Evolutionary conservation across 1,284 basidiomycete species (phyloP), one percentile per base, ranked within the genome.

Genomic region (Erythrobasidium hasegawianum): DNA sequence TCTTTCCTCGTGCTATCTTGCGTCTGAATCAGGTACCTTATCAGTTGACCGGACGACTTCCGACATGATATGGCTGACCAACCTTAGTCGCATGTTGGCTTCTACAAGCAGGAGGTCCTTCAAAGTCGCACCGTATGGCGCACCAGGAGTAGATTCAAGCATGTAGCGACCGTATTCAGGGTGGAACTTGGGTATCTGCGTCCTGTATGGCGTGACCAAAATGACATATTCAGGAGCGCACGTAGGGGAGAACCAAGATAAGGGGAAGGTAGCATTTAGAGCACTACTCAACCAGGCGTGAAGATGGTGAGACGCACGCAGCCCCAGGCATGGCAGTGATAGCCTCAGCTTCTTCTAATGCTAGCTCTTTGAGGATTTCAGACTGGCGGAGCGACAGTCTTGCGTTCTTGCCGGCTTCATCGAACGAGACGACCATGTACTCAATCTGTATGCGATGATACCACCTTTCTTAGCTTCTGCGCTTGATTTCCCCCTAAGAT

Each of bases 101-200:
- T 99, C 95, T 9, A 99, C 95, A 5, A 86, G 84, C 54, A 96
- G 81, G 14, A 98, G 82, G 77, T 96, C 91, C 56, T 82, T 82
- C 40, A 95, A 84, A 26, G 84, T 87, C 16, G 90, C 91, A 5
- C 90, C 88, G 79, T 97, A 98, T 1, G 96, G 96, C 47, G 85
- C 84, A 1, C 96, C 96, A 0, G 96, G 96, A 0, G 95, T 99
- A 7, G 91, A 93, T 79, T 99, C 96, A 64, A 98, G 83, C 96
- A 99, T 99, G 81, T 91, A 98, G 47, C 94, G 85, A 56, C 95
- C 96, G 79, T 95, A 98, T 78, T 99, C 96, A 16, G 95, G 95
- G 76, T 98, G 96, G 76, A 96, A 98, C n/a, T 87, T 90, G 2
- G 94, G 93, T 26, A 92, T 83, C 18, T 85, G 82, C 39, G 84